A percentile compares a stretch with the other conserved stretches of the same genome.
Evolutionary conservation across 306 rosid species (phyloP).

Genomic region (Corylus heterophylla): DNA sequence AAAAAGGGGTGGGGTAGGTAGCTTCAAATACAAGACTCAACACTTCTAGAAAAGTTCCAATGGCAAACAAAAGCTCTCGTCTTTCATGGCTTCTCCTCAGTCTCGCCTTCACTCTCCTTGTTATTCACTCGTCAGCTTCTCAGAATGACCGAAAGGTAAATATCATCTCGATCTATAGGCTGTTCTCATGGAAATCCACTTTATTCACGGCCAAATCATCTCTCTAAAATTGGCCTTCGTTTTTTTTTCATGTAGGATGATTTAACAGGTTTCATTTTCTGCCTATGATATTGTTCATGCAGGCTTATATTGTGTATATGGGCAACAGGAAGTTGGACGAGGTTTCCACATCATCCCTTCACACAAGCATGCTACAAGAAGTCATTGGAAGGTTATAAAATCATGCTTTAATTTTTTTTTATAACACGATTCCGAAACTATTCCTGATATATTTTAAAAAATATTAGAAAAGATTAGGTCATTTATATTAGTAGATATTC

Average conservation of each 20-base stretch:
- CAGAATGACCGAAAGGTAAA: conserved; percentile 20
- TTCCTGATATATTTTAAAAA: no score
- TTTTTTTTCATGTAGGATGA: not conserved
- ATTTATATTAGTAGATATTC: no score
- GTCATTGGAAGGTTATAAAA: conserved; percentile 33
- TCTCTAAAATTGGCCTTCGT: not conserved
- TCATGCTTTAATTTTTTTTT: no score
- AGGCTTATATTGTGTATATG: conserved; percentile 51
- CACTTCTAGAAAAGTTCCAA: not conserved
- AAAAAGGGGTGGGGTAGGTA: no score
- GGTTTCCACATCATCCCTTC: conserved; percentile 21
- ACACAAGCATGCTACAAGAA: conserved; percentile 34
- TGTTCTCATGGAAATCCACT: not conserved
- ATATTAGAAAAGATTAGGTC: no score
- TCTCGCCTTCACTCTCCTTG: conserved; percentile 12
- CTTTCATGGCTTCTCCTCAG: conserved; percentile 7
- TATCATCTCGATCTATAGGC: not conserved
- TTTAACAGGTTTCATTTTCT: not conserved
- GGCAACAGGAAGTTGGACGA: conserved; percentile 30
- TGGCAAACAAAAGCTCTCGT: conserved; percentile 12
- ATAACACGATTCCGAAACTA: no score
- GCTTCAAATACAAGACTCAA: no score
- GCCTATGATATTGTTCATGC: conserved; percentile 1
- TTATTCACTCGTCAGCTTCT: conserved; percentile 16
- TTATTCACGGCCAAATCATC: not conserved